Evolutionary conservation across 495 filamentous ascomycete genomes (phyloP), one percentile per base, ranked within the genome.

Genomic region (Penicillium desertorum): DNA sequence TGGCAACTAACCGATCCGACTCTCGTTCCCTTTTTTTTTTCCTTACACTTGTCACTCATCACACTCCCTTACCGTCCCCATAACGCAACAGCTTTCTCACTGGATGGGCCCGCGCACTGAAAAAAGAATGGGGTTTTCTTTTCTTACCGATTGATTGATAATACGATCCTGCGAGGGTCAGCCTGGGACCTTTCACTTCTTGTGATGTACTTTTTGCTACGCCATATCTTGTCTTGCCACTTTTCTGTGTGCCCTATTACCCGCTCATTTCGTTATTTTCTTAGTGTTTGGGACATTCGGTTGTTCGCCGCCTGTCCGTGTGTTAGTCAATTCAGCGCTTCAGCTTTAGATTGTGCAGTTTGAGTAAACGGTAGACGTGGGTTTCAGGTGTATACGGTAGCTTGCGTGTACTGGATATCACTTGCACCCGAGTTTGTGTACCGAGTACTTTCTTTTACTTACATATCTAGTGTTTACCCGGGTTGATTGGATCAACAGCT

Each of bases 161-260:
- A 67, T 69, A 62, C 58, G 61, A 66, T 61, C 56, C 58, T 57
- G 56, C 59, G 57, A 53, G 58, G 62, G 59, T 62, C 56, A 59
- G 51, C 66, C 61, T 65, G 62, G 65, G 72, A 66, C 70, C 67
- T 71, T 69, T 65, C 66, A 63, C 72, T 79, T 79, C 76, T 79
- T 78, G 75, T 79, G 72, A 79, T 78, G 76, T 79, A 79, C 71
- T 78, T 78, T 77, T 77, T 72, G 65, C 72, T 75, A 76, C 70
- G 76, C 69, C 76, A 78, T 77, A 75, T 76, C 72, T 77, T 74
- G 70, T 61, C 58, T 69, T 72, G 68, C 67, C 63, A 62, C 64
- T 65, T 71, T 76, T 66, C 71, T 69, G 67, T 68, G 67, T 71
- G 64, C 61, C 67, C 63, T 74, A 69, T 69, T 70, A 65, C 64